phyloP scores from a whole-genome alignment of 2,329 filamentous ascomycete species.

The Epichloe brachyelytri region DNA sequence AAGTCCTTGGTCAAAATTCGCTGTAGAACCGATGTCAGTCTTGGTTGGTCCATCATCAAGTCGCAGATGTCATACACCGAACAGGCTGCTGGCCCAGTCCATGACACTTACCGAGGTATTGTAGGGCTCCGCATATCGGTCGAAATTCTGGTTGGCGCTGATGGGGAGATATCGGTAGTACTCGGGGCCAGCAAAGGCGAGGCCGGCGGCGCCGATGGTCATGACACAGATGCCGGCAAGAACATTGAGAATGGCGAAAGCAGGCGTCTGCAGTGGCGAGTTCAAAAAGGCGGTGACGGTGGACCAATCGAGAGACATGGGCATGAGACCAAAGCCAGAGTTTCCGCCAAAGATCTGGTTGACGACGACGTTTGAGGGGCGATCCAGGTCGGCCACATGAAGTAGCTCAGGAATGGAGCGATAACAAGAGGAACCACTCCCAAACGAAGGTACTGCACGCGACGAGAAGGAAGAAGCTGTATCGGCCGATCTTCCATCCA shows the following conservation, averaged over 20 bases:
- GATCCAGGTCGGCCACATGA: constrained; percentile 50
- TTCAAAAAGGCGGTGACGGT: constrained; percentile 42
- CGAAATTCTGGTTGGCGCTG: constrained; percentile 40
- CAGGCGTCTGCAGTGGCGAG: constrained; percentile 46
- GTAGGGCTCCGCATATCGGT: constrained; percentile 45
- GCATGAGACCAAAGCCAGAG: constrained; percentile 47
- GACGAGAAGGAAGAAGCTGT: constrained; percentile 43
- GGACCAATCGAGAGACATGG: constrained; percentile 56
- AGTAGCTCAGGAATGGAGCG: constrained; percentile 44
- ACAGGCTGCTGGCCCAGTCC: not conserved
- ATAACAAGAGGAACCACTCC: constrained; percentile 47
- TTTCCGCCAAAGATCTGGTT: constrained; percentile 55
- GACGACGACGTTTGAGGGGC: constrained; percentile 45
- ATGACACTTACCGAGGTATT: constrained; percentile 25
- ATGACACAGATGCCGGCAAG: constrained; percentile 39
- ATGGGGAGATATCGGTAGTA: constrained; percentile 44
- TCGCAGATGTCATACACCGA: not conserved
- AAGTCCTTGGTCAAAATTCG: constrained; percentile 39
- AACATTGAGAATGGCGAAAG: constrained; percentile 47
- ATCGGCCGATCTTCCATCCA: constrained; percentile 47
- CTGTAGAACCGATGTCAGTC: constrained; percentile 8
- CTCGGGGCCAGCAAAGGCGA: constrained; percentile 38
- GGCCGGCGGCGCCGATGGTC: constrained; percentile 35
- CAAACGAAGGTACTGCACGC: constrained; percentile 38
- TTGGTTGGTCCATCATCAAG: not conserved